Evolutionary conservation across 371 early-diverging fungal species (phyloP).

Genomic region (Mucor piriformis): DNA sequence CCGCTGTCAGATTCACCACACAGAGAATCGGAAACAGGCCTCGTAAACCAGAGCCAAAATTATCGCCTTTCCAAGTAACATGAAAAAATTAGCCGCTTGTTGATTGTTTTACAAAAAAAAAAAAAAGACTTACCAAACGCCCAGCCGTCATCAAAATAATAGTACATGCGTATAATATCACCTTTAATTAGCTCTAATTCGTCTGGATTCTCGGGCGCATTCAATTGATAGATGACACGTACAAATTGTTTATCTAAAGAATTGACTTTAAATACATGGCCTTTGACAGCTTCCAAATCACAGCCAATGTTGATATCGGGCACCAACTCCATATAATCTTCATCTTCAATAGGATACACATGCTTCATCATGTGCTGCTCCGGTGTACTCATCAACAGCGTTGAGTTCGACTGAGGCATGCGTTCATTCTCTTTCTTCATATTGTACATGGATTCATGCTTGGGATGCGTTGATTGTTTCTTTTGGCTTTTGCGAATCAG

Average conservation of each 20-base stretch:
- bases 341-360: constrained; percentile 23
- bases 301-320: constrained; percentile 19
- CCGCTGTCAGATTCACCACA: constrained; percentile 20
- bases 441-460: not conserved
- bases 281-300: constrained; percentile 16
- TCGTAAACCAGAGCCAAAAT: constrained; percentile 26
- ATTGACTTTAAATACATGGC: constrained; percentile 26
- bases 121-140: constrained; percentile 50
- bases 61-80: constrained; percentile 31
- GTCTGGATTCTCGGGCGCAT: constrained; percentile 52
- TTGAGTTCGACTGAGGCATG: constrained; percentile 9
- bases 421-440: constrained; percentile 5
- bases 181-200: constrained; percentile 63
- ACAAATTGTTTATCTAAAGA: constrained; percentile 26
- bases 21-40: constrained; percentile 32
- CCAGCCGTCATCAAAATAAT: constrained; percentile 70
- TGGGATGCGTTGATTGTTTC: constrained; percentile 11
- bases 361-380: constrained; percentile 14
- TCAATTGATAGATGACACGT: constrained; percentile 14
- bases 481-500: constrained; percentile 10
- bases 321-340: constrained; percentile 22
- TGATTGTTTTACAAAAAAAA: not conserved
- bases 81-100: not conserved
- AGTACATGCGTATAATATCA: constrained; percentile 63
- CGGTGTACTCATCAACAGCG: constrained; percentile 8